Base-by-base conservation (phyloP, 441 rosid species). In the Aleurites moluccanus region DNA sequence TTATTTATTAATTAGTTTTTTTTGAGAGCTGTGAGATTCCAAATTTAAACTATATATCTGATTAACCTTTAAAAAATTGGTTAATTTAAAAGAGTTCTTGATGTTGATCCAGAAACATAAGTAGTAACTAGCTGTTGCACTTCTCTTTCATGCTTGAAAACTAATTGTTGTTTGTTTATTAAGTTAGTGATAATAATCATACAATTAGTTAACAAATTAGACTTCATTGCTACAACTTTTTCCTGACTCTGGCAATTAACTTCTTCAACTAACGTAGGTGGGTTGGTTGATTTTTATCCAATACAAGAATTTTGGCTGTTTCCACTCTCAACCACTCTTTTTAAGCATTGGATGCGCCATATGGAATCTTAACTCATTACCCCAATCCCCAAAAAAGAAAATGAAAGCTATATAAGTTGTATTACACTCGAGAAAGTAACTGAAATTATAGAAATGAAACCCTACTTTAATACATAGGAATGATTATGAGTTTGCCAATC, bases 331-430 rank as follows among this genome's bases (percentile, higher is more conserved):
- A 72, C 77, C 68, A 56, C 70, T 28, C 61, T 44, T 52, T 27
- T n/a, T 10, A 47, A 70, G 72, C 83, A 80, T 77, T 18, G 80
- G 85, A 80, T 83, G 81, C 81, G 64, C 50, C 68, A 2, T 27
- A 30, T n/a, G 28, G 47, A 25, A 70, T 60, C 67, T 57, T 23
- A 38, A 21, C 10, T 47, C 57, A 35, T 55, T 4, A 28, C 11
- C 11, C 64, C 74, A 27, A 49, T 64, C 55, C 11, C 60, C 27
- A 56, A 56, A 40, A 74, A 80, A 38, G 40, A 59, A 70, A 53
- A 53, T 25, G 25, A 71, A 60, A 60, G 33, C 15, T 56, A 45
- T 15, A 3, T 33, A 42, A 62, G 53, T 40, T 60, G 70, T 28
- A 47, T 47, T 27, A n/a, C 38, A 73, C 64, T 61, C 27, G 45